Evolutionary conservation across 371 early-diverging fungal species (phyloP).

Genomic region (Syncephalastrum monosporum): DNA sequence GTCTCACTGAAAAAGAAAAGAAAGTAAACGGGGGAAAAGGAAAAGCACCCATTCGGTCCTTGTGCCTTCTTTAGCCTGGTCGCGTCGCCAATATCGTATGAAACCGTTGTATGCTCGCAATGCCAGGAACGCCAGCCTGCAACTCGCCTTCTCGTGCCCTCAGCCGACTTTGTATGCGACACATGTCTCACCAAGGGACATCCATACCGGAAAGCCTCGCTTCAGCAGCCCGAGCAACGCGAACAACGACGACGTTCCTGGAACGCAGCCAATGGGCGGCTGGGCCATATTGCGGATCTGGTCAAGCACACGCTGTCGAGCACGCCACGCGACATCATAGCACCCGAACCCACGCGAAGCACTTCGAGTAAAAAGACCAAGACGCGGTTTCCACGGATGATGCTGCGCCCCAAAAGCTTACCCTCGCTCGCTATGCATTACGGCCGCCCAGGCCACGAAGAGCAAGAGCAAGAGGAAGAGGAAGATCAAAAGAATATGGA

Average conservation of each 20-base stretch:
- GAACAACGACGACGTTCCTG: slow-evolving; percentile 1
- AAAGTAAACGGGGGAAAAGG: neutral
- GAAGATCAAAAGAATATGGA: neutral
- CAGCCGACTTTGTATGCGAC: too few relatives aligned
- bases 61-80: neutral
- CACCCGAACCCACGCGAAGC: neutral
- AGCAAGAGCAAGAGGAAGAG: neutral
- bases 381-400: neutral
- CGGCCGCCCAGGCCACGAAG: neutral
- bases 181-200: too few relatives aligned
- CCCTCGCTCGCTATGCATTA: slow-evolving; percentile 6
- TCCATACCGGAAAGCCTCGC: too few relatives aligned
- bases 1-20: neutral
- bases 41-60: neutral
- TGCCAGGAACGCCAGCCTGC: slow-evolving; percentile 5
- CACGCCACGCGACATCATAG: slow-evolving; percentile 1
- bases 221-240: too few relatives aligned
- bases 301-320: slow-evolving; percentile 17
- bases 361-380: neutral
- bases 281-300: slow-evolving; percentile 10
- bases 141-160: too few relatives aligned
- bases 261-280: slow-evolving; percentile 2
- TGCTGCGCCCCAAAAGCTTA: slow-evolving; percentile 11
- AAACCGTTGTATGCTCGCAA: neutral
- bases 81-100: neutral